Percentiles rank a stretch among this genome's conserved stretches.
Conservation (phyloP, 163 green algal genomes). For the Coccomyxa subellipsoidea region DNA sequence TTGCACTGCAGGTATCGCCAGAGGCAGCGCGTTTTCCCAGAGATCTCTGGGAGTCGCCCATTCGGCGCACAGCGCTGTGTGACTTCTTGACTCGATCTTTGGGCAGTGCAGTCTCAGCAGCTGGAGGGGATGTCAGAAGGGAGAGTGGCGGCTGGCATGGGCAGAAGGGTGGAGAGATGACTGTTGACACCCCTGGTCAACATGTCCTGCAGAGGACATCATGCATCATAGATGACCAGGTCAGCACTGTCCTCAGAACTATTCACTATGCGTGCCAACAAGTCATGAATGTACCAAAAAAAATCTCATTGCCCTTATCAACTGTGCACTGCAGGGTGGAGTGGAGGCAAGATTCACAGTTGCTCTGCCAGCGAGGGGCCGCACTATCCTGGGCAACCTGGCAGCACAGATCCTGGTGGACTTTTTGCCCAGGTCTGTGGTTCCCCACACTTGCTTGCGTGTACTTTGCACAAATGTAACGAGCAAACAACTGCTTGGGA, state of each 20-base stretch:
- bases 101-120: conserved; percentile 26
- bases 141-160: conserved; percentile 25
- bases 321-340: conserved; percentile 9
- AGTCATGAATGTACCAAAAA: too few relatives aligned
- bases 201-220: conserved; percentile 67
- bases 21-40: conserved; percentile 28
- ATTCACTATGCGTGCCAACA: not conserved
- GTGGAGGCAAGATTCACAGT: conserved; percentile 70
- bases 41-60: conserved; percentile 14
- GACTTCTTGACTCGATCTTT: conserved; percentile 58
- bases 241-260: not conserved
- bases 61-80: conserved; percentile 37
- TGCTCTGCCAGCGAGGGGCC: conserved; percentile 58
- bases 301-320: not conserved
- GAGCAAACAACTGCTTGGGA: too few relatives aligned
- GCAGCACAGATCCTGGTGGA: conserved; percentile 45
- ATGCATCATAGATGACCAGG: conserved; percentile 37
- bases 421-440: conserved; percentile 38
- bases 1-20: conserved; percentile 30
- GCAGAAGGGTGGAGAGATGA: conserved; percentile 66
- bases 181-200: conserved; percentile 55
- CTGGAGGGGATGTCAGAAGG: conserved; percentile 19
- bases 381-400: conserved; percentile 55
- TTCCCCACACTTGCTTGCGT: too few relatives aligned
- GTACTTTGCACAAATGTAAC: too few relatives aligned